phyloP scores from a whole-genome alignment of 352 stramenopile genomes.

The Pilasporangium apinafurcum region DNA sequence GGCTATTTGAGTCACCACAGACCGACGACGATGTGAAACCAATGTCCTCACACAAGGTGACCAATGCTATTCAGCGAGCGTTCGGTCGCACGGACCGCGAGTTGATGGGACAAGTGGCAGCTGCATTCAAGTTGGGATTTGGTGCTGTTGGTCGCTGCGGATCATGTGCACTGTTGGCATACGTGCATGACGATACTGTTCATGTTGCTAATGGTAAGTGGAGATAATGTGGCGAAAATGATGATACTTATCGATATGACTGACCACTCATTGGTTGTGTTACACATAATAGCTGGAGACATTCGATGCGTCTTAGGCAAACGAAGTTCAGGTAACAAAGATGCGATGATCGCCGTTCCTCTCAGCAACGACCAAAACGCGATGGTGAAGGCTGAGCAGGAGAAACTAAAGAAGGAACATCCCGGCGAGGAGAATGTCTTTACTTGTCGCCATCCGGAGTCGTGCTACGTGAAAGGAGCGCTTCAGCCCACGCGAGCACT shows the following conservation, averaged over 20 bases:
- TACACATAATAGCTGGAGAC: constrained; percentile 39
- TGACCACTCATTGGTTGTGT: neutral
- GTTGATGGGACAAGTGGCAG: constrained; percentile 70
- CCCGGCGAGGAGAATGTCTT: constrained; percentile 88
- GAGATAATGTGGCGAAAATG: no score
- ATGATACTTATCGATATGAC: neutral
- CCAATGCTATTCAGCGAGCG: constrained; percentile 67
- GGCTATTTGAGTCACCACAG: constrained; percentile 11
- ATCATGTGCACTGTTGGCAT: constrained; percentile 82
- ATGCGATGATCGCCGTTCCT: constrained; percentile 44
- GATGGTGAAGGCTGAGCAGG: constrained; percentile 83
- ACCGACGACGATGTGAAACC: constrained; percentile 12
- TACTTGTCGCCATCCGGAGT: constrained; percentile 85
- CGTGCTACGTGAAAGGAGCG: constrained; percentile 92
- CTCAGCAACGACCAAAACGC: constrained; percentile 92
- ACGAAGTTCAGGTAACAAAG: constrained; percentile 19
- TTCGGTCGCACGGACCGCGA: constrained; percentile 86
- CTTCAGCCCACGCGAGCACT: constrained; percentile 88
- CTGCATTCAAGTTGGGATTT: constrained; percentile 89
- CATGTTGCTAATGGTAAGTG: constrained; percentile 76
- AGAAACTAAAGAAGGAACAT: constrained; percentile 80
- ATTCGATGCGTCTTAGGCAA: constrained; percentile 77
- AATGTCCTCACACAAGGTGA: constrained; percentile 42
- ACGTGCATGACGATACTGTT: constrained; percentile 64
- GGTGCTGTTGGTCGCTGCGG: constrained; percentile 84